A percentile compares a stretch with the other conserved stretches of the same genome.
phyloP scores from a whole-genome alignment of 116 monocot genomes.

The Phalaenopsis hybrid region DNA sequence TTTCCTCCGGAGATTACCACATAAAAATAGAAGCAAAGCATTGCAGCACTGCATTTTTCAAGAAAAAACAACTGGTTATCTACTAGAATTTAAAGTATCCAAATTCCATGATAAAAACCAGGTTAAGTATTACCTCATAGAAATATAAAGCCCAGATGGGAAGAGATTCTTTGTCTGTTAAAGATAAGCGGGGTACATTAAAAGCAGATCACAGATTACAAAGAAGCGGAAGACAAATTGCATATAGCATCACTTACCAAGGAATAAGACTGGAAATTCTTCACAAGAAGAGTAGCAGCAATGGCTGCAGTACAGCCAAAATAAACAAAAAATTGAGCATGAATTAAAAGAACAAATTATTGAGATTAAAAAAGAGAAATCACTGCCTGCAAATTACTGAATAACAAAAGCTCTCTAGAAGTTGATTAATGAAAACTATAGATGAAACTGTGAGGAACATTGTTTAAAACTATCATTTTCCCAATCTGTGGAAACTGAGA shows the following conservation, averaged over 20 bases:
- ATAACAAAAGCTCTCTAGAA: not conserved
- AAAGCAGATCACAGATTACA: not conserved
- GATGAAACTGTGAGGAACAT: not conserved
- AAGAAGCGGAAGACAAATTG: not conserved
- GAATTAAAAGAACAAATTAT: not conserved
- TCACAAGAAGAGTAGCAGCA: constrained; percentile 53
- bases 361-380: not conserved
- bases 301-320: constrained; percentile 36
- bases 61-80: not conserved
- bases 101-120: not conserved
- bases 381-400: not conserved
- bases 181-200: not conserved
- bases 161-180: constrained; percentile 70
- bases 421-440: not conserved
- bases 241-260: constrained; percentile 27
- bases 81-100: not conserved
- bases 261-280: constrained; percentile 49
- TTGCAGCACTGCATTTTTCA: constrained; percentile 49
- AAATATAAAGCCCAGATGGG: constrained; percentile 56
- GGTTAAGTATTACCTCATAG: constrained; percentile 40
- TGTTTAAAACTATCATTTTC: not conserved
- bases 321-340: not conserved
- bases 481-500: not conserved
- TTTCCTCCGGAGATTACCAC: constrained; percentile 73
- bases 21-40: constrained; percentile 74